These are phyloP conservation scores for Pestalotiopsis fici DNA, from an alignment of 2,329 filamentous ascomycete genomes.

Conservation along the genomic window DNA sequence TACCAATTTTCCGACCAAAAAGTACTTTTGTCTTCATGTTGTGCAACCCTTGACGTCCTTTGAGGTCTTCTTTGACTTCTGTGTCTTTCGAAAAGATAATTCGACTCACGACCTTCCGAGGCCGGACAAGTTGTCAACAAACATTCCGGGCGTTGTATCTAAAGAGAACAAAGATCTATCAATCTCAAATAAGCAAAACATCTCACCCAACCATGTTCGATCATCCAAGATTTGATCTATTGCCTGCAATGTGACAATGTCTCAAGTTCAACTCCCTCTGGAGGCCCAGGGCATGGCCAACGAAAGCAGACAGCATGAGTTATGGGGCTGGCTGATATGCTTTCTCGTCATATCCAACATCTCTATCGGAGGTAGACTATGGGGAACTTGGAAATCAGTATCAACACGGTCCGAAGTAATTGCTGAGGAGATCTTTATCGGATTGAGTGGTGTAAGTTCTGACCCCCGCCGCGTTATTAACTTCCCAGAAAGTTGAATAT, in stretches of 20 bases:
- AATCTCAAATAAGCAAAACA: neutral
- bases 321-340: conserved; percentile 22
- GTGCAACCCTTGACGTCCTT: neutral
- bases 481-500: neutral
- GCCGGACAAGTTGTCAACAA: no score
- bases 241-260: conserved; percentile 8
- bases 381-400: conserved; percentile 22
- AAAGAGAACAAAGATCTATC: neutral
- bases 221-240: neutral
- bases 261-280: conserved; percentile 8
- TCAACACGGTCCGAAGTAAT: conserved; percentile 17
- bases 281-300: conserved; percentile 15
- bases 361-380: conserved; percentile 19
- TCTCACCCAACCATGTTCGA: neutral
- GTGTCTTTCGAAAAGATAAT: no score
- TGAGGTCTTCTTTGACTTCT: no score
- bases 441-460: conserved; percentile 21
- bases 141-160: no score
- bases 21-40: neutral
- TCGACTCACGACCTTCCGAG: no score
- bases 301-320: conserved; percentile 19
- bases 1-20: neutral
- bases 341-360: conserved; percentile 23
- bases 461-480: neutral
- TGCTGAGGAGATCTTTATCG: conserved; percentile 20